Percentiles rank a stretch among this genome's conserved stretches.
Evolutionary conservation across 2,329 filamentous ascomycete species (phyloP).

Genomic region (Berkeleyomyces rouxiae): DNA sequence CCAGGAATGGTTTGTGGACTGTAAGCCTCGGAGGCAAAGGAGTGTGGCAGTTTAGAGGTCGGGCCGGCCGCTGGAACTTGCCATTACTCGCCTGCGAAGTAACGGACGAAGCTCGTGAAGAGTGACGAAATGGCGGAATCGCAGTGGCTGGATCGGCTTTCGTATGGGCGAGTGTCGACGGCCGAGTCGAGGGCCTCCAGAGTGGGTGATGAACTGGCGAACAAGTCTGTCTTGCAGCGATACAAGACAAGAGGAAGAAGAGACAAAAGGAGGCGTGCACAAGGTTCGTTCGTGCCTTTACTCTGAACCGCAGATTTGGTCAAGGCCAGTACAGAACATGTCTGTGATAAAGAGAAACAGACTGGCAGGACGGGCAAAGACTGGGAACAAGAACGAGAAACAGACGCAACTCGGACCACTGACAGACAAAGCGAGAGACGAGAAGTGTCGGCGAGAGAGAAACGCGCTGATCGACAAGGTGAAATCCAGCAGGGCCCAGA

Average conservation of each 20-base stretch:
- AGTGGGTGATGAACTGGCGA: no score
- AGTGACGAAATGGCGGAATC: background rate
- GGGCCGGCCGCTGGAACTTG: constrained; percentile 13
- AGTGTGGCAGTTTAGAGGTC: constrained; percentile 4
- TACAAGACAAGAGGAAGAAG: background rate
- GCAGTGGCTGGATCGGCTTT: background rate
- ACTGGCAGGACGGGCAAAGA: background rate
- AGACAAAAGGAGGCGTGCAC: background rate
- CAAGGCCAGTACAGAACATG: background rate
- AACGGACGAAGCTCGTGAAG: background rate
- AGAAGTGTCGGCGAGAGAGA: background rate
- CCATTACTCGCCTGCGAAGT: constrained; percentile 14
- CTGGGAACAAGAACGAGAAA: background rate
- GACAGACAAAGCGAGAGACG: background rate
- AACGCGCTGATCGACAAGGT: background rate
- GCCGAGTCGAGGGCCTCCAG: no score
- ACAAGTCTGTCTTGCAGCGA: no score
- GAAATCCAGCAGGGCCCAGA: background rate
- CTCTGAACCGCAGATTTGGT: background rate
- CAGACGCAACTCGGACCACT: background rate
- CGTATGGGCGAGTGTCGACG: background rate
- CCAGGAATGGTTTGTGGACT: background rate
- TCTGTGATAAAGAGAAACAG: background rate
- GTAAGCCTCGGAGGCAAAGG: background rate
- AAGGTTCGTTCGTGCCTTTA: background rate